Conservation (phyloP, 2,329 filamentous ascomycete species). For the Periglandula ipomoeae region DNA sequence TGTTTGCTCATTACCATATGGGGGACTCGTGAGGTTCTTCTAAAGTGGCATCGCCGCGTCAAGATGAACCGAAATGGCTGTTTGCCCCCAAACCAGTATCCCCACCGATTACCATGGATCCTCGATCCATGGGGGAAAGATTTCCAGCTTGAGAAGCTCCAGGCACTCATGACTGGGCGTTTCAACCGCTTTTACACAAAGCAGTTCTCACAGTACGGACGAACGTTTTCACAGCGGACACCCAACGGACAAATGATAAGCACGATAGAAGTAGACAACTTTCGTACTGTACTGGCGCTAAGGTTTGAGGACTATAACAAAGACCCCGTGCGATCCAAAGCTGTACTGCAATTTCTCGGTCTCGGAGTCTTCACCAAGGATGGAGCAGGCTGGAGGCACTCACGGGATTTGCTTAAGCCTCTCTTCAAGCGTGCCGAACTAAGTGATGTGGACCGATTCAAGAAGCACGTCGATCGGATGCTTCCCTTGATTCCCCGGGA, state of each 20-base stretch:
- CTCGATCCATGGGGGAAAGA: constrained; percentile 6
- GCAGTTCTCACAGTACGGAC: constrained; percentile 5
- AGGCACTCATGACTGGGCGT: constrained; percentile 1
- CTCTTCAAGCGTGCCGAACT: constrained; percentile 6
- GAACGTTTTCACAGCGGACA: constrained; percentile 4
- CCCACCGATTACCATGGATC: constrained; percentile 7
- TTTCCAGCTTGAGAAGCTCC: neutral
- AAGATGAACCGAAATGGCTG: neutral
- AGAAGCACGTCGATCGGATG: constrained; percentile 8
- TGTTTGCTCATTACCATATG: neutral
- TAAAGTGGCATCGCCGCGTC: neutral
- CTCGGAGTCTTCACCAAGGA: constrained; percentile 7
- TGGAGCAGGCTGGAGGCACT: constrained; percentile 5
- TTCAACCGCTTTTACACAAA: constrained; percentile 4
- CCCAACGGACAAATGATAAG: neutral
- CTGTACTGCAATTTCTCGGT: constrained; percentile 4
- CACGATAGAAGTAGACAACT: constrained; percentile 6
- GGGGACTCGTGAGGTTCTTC: neutral
- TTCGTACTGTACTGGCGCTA: constrained; percentile 6
- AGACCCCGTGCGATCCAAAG: constrained; percentile 1
- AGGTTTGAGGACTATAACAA: constrained; percentile 7
- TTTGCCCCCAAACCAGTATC: constrained; percentile 4
- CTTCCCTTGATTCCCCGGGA: constrained; percentile 2
- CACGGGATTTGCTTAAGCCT: constrained; percentile 3
- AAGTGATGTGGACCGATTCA: constrained; percentile 6